Evolutionary conservation across 2,329 filamentous ascomycete species (phyloP), one percentile per base, ranked within the genome.

Genomic region (Stagonosporopsis cucurbitacearum): DNA sequence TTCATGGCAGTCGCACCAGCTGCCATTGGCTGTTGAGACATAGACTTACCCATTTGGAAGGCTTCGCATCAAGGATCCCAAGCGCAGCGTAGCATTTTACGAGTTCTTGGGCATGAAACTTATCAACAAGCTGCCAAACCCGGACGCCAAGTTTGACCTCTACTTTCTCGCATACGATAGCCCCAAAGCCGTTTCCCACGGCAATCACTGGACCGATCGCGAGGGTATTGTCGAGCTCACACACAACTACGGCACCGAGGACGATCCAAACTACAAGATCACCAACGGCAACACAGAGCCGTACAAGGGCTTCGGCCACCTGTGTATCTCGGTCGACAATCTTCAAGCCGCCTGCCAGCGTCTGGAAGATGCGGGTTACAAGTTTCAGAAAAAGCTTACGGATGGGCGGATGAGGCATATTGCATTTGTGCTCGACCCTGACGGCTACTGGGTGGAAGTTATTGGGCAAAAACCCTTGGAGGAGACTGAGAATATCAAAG

Each of bases 81-180:
- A 93, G 78, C 86, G 83, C 33, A 72, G 73, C 85, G 87, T 98
- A 77, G 90, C 94, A 66, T 99, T 96, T 79, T 99, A 98, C 78
- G 88, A 96, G 74, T 90, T 92, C 76, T 85, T 99, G 17, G 95
- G 95, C 67, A 87, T 98, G 84, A 92, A 83, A 72, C 78, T 92
- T 60, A 84, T 98, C 76, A 87, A 91, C 71, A 90, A 93, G 78
- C 82, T 95, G 42, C 81, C 89, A 60, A 90, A 92, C 71, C 90
- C 93, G 13, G 92, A 96, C 57, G 86, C 86, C 76, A 96, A 96
- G 73, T 98, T 98, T 77, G 91, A 95, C 69, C 86, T 97, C 25
- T 98, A 98, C 82, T 98, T 98, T 80, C 83, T 99, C 57, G 92
- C 88, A 57, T 98, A 96, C 79, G 89, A 96, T 73, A 85, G 86